phyloP scores from a whole-genome alignment of 305 asterid genomes.

The Plantago coronopus region DNA sequence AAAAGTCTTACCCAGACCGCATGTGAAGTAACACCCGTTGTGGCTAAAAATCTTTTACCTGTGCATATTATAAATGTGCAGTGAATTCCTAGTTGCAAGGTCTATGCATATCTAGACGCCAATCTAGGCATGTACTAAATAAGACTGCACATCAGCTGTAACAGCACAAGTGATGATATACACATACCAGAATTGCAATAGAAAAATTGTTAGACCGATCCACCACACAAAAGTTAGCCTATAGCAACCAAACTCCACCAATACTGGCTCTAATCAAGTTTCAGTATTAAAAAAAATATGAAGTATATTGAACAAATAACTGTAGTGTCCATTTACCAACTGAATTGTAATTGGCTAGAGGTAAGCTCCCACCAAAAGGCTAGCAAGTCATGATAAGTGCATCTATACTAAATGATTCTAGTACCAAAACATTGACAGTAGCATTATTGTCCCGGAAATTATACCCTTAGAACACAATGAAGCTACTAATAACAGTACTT shows the following conservation, averaged over 20 bases:
- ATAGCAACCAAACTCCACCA: constrained; percentile 9
- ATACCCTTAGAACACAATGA: constrained; percentile 3
- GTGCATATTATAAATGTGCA: too few relatives aligned
- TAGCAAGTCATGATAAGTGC: constrained; percentile 28
- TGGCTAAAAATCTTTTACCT: too few relatives aligned
- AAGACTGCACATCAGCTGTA: not conserved
- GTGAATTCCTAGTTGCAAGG: too few relatives aligned
- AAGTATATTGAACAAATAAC: not conserved
- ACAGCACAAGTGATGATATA: not conserved
- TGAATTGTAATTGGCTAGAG: constrained; percentile 14
- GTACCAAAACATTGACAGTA: constrained; percentile 15
- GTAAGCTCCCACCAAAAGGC: constrained; percentile 15
- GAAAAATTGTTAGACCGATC: not conserved
- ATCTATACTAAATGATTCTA: constrained; percentile 22
- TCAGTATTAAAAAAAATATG: constrained; percentile 3
- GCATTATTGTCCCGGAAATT: constrained; percentile 25
- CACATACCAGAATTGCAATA: not conserved
- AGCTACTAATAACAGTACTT: constrained; percentile 22
- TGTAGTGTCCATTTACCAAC: constrained; percentile 1
- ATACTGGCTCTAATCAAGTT: constrained; percentile 13
- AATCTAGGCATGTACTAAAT: too few relatives aligned
- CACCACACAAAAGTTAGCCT: not conserved
- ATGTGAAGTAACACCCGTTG: too few relatives aligned
- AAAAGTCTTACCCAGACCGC: too few relatives aligned
- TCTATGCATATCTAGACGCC: too few relatives aligned